Evolutionary conservation across 1,284 basidiomycete species (phyloP), one percentile per base, ranked within the genome.

Genomic region (Naganishia sp.): DNA sequence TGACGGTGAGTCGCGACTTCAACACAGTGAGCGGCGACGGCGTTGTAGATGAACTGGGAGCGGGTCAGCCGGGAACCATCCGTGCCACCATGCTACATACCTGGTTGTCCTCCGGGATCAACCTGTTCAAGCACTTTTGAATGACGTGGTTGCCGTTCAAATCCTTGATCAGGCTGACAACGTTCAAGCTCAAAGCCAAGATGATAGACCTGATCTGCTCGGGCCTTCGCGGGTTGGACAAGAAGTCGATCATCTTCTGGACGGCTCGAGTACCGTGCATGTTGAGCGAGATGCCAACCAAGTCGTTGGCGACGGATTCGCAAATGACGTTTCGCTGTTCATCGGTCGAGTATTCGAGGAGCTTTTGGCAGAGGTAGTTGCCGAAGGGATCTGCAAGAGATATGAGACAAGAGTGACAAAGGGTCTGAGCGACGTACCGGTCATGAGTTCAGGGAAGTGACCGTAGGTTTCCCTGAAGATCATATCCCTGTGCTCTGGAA

Each of bases 251-350:
- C 94, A 98, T 99, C 84, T 99, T 99, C 82, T 99, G 96, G 63
- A 99, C 96, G 31, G 96, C 96, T 68, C 96, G 88, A 45, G 96
- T 99, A 48, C 96, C 96, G 81, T 99, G 96, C 96, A 99, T 99
- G 82, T 99, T 99, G 73, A 99, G 84, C 52, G 94, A 97, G 77
- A 99, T 99, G 75, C 90, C 93, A 73, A 99, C 96, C 59, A 99
- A 85, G 74, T 99, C 96, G 75, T 93, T 90, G 43, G 94, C 92
- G 60, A 99, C 95, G 25, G 92, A 94, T 79, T 99, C 95, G 80
- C 96, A 97, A 69, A 99, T 96, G 55, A 94, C 85, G 77, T 94
- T 95, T 69, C 96, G 87, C 78, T 99, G 96, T 75, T 99, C 96
- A 75, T 99, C 95, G 16, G 94, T 97, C 42, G 94, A 94, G 80